Percentiles rank a stretch among this genome's conserved stretches.
These are phyloP conservation scores for Ganoderma lucidum DNA, from an alignment of 1,284 basidiomycete species.

Conservation along the genomic window DNA sequence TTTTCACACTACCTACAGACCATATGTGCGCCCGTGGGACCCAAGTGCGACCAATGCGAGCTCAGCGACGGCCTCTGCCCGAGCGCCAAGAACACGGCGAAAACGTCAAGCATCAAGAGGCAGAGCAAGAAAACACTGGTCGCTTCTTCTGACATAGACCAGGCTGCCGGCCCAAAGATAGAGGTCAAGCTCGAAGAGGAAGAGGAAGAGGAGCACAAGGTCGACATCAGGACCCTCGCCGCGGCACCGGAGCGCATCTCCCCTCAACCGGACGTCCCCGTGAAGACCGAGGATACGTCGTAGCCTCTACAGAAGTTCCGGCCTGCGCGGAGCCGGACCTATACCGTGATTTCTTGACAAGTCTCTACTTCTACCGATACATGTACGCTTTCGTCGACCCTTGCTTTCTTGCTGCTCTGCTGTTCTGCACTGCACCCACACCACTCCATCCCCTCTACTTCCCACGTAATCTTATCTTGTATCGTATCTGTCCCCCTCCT, in stretches of 20 bases:
- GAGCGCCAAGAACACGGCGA: slow-evolving; percentile 53
- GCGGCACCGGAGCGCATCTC: slow-evolving; percentile 3
- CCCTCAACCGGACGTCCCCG: slow-evolving; percentile 9
- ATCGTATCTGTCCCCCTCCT: not conserved
- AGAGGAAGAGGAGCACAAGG: slow-evolving; percentile 27
- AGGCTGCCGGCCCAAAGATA: slow-evolving; percentile 44
- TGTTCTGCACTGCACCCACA: not conserved
- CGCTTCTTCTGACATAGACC: not conserved
- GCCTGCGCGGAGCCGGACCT: not conserved
- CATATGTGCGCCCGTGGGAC: slow-evolving; percentile 85
- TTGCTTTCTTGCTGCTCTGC: slow-evolving; percentile 6
- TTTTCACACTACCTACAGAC: slow-evolving; percentile 49
- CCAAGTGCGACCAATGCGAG: slow-evolving; percentile 84
- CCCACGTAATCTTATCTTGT: slow-evolving; percentile 11
- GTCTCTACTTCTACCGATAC: slow-evolving; percentile 4
- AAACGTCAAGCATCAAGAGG: slow-evolving; percentile 22
- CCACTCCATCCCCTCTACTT: not conserved
- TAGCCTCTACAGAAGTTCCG: not conserved
- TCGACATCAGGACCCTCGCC: slow-evolving; percentile 8
- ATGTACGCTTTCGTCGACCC: not conserved
- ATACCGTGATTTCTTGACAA: not conserved
- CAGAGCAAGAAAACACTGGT: slow-evolving; percentile 24
- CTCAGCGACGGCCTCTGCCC: slow-evolving; percentile 67
- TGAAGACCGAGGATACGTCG: slow-evolving; percentile 23
- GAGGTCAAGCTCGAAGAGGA: slow-evolving; percentile 50